These are phyloP conservation scores for Penicillium turbatum DNA, from an alignment of 495 filamentous ascomycete genomes.

Conservation along the genomic window DNA sequence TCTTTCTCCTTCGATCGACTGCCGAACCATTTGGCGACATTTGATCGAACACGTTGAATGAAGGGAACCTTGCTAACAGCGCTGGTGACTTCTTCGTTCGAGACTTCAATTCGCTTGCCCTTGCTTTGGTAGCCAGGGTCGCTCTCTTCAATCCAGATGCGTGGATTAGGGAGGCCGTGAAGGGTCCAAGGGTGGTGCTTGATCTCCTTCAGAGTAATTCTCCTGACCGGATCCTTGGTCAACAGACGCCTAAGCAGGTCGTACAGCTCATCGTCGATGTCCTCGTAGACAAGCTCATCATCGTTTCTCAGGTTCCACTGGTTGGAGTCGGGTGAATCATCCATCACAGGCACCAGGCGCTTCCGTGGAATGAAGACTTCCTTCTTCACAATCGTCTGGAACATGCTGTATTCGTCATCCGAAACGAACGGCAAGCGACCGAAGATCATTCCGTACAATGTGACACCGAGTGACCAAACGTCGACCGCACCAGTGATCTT, in stretches of 20 bases:
- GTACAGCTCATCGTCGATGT: conserved; percentile 73
- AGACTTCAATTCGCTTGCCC: conserved; percentile 88
- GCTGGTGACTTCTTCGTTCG: conserved; percentile 79
- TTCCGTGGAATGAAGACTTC: conserved; percentile 81
- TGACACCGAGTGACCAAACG: conserved; percentile 95
- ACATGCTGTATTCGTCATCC: conserved; percentile 85
- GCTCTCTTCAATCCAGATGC: conserved; percentile 85
- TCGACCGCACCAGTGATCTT: conserved; percentile 76
- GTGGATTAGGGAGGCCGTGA: conserved; percentile 68
- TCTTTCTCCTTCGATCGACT: conserved; percentile 55
- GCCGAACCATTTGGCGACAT: conserved; percentile 56
- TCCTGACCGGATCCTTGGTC: conserved; percentile 79
- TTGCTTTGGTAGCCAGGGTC: conserved; percentile 78
- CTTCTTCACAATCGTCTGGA: conserved; percentile 82
- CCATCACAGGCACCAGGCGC: conserved; percentile 69
- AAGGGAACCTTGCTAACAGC: conserved; percentile 88
- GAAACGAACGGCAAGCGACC: conserved; percentile 90
- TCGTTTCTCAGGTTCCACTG: conserved; percentile 49
- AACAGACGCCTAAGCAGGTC: conserved; percentile 80
- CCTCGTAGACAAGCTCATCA: conserved; percentile 76
- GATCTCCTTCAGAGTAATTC: conserved; percentile 86
- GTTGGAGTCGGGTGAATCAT: conserved; percentile 46
- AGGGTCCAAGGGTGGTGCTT: conserved; percentile 96
- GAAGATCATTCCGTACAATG: conserved; percentile 90
- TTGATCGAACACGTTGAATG: conserved; percentile 61